A percentile compares a stretch with the other conserved stretches of the same genome.
phyloP scores from a whole-genome alignment of 2,329 filamentous ascomycete species.

The Microdochium trichocladiopsis region DNA sequence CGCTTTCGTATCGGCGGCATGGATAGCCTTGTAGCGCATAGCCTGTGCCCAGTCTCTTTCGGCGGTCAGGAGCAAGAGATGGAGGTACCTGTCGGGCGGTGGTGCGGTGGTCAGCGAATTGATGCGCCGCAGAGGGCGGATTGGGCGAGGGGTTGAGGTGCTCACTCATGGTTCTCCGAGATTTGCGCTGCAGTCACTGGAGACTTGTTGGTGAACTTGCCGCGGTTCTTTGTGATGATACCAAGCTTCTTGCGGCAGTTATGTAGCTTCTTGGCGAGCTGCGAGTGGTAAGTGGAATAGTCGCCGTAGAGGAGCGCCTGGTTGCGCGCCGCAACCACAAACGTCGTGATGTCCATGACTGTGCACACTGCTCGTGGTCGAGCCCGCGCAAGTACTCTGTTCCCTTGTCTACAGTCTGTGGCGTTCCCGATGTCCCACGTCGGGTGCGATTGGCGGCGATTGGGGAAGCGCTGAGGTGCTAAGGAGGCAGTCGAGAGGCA shows the following conservation, averaged over 20 bases:
- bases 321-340: constrained; percentile 72
- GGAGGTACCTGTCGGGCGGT: constrained; percentile 51
- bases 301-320: constrained; percentile 82
- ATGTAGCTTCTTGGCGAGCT: constrained; percentile 74
- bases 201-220: constrained; percentile 71
- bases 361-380: too few relatives aligned
- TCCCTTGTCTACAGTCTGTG: neutral
- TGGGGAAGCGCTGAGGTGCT: too few relatives aligned
- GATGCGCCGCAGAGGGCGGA: neutral
- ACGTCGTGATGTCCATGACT: constrained; percentile 83
- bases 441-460: too few relatives aligned
- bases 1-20: constrained; percentile 71
- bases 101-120: constrained; percentile 4
- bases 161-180: constrained; percentile 68
- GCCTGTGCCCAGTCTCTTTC: constrained; percentile 94
- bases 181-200: constrained; percentile 70
- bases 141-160: neutral
- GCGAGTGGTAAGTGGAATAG: constrained; percentile 76
- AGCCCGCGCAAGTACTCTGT: neutral
- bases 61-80: constrained; percentile 75
- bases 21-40: constrained; percentile 84
- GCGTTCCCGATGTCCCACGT: neutral
- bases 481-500: too few relatives aligned
- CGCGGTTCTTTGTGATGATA: constrained; percentile 74
- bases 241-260: constrained; percentile 80